Conservation (phyloP, 139 green algal genomes). For the Tetraselmis striata region DNA sequence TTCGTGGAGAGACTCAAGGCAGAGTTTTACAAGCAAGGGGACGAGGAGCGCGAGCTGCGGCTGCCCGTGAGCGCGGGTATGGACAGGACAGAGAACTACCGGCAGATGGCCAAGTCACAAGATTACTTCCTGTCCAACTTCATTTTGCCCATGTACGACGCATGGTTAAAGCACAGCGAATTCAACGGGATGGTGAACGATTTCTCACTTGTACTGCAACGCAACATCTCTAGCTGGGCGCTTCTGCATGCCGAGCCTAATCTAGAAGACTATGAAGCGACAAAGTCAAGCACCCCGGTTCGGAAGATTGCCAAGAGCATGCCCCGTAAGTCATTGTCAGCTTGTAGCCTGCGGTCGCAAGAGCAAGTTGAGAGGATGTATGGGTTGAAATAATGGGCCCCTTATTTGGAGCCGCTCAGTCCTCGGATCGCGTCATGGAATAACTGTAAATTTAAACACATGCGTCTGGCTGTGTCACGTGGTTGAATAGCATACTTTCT, state of each 20-base stretch:
- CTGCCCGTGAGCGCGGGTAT: neutral
- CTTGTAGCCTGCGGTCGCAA: no score
- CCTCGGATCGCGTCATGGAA: no score
- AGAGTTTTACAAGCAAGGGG: neutral
- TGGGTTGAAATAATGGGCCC: no score
- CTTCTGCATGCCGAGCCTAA: neutral
- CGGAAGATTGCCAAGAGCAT: no score
- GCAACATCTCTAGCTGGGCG: neutral
- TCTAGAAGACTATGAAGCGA: neutral
- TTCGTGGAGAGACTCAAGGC: neutral
- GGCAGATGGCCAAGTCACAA: neutral
- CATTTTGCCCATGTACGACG: neutral
- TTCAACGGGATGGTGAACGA: neutral
- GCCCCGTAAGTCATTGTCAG: no score
- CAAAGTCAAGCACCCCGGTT: no score
- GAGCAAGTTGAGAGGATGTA: no score
- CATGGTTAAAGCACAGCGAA: neutral
- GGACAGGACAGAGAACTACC: neutral
- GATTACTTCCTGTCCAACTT: neutral
- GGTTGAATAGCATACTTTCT: no score
- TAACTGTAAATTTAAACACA: no score
- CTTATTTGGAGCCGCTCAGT: no score
- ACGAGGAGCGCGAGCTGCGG: neutral
- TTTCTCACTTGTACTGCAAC: neutral
- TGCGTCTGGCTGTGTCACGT: no score